A percentile compares a stretch with the other conserved stretches of the same genome.
phyloP scores from a whole-genome alignment of 331 rosid species.

The Acacia pycnantha region DNA sequence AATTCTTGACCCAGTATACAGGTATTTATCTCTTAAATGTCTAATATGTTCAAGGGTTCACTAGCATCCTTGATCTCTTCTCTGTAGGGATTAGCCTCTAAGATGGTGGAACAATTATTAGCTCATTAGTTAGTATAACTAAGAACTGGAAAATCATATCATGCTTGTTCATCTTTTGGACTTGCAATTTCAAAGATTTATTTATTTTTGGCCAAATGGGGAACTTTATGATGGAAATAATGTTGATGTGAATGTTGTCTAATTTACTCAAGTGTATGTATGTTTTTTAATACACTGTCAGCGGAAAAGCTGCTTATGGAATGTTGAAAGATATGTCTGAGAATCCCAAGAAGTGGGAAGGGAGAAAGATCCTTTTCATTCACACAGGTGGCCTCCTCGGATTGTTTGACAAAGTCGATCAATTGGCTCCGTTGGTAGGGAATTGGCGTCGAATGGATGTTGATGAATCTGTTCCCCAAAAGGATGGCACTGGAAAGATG shows the following conservation, averaged over 20 bases:
- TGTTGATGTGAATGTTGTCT: not conserved
- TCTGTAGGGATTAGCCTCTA: not conserved
- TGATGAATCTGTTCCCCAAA: constrained; percentile 59
- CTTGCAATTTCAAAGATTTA: not conserved
- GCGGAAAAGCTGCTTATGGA: constrained; percentile 86
- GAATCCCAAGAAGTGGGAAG: constrained; percentile 91
- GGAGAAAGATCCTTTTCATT: constrained; percentile 84
- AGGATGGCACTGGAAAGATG: constrained; percentile 79
- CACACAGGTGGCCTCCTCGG: constrained; percentile 98
- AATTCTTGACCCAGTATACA: constrained; percentile 93
- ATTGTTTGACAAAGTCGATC: constrained; percentile 82
- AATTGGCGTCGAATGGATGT: constrained; percentile 85
- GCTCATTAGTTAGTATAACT: not conserved
- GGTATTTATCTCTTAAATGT: constrained; percentile 43
- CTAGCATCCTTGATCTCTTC: constrained; percentile 9
- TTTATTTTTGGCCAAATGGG: not conserved
- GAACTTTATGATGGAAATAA: not conserved
- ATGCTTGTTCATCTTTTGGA: not conserved
- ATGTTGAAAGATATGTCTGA: constrained; percentile 71
- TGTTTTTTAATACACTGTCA: constrained; percentile 33
- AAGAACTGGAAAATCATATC: constrained; percentile 2
- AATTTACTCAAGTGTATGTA: constrained; percentile 14
- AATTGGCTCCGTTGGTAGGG: constrained; percentile 59
- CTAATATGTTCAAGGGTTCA: constrained; percentile 12
- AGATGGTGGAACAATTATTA: not conserved